A percentile compares a stretch with the other conserved stretches of the same genome.
phyloP scores from a whole-genome alignment of 1,284 basidiomycete genomes.

The Moesziomyces aphidis region DNA sequence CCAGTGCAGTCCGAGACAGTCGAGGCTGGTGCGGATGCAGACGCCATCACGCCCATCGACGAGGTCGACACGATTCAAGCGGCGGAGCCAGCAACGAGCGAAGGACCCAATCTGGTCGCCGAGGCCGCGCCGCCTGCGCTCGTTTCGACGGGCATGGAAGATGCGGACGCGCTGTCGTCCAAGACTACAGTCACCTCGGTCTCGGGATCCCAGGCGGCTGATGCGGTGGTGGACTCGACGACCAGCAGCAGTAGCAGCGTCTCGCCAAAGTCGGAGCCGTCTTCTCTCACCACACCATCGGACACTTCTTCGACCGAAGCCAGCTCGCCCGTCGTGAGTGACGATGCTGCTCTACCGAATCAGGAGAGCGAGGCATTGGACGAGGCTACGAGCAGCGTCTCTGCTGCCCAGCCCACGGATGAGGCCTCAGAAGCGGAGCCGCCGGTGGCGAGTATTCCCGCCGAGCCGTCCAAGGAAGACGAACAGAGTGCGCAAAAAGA shows the following conservation, averaged over 20 bases:
- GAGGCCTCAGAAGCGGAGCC: neutral
- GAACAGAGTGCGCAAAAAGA: conserved; percentile 6
- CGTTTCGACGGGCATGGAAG: conserved; percentile 42
- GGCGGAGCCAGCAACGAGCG: conserved; percentile 9
- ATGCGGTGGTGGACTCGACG: neutral
- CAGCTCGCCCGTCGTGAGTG: neutral
- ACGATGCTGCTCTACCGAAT: neutral
- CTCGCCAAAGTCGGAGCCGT: conserved; percentile 4
- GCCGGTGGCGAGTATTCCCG: conserved; percentile 1
- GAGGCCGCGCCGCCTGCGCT: conserved; percentile 45
- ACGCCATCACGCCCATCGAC: conserved; percentile 31
- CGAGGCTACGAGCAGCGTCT: neutral
- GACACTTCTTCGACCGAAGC: neutral
- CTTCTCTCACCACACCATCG: neutral
- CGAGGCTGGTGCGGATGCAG: conserved; percentile 10
- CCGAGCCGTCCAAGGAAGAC: conserved; percentile 24
- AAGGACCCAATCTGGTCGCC: conserved; percentile 32
- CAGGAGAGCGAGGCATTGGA: neutral
- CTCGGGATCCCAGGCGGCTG: conserved; percentile 31
- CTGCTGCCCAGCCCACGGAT: neutral
- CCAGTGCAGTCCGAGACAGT: neutral
- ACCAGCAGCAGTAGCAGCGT: neutral
- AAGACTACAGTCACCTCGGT: conserved; percentile 40
- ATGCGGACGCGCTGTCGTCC: conserved; percentile 14
- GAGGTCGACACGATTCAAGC: conserved; percentile 6